These are phyloP conservation scores for Pyrus communis DNA, from an alignment of 306 rosid species.

Conservation along the genomic window DNA sequence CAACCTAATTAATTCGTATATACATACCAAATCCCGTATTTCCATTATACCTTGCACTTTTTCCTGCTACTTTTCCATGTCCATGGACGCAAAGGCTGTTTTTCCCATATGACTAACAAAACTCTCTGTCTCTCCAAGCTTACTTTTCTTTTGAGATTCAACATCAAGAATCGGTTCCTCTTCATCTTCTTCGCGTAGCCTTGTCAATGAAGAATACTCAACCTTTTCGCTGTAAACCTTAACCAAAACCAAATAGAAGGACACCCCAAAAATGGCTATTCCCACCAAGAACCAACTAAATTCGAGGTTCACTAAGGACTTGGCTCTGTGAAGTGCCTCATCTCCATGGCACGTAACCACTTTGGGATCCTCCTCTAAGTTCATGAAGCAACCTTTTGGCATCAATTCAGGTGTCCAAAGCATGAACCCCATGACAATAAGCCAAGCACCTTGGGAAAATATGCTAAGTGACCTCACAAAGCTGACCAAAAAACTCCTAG, in stretches of 20 bases:
- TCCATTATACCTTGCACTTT: not conserved
- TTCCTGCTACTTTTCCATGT: conserved; percentile 44
- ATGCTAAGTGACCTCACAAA: conserved; percentile 59
- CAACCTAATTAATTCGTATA: conserved; percentile 9
- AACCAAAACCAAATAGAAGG: conserved; percentile 35
- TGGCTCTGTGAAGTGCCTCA: conserved; percentile 49
- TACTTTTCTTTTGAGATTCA: conserved; percentile 41
- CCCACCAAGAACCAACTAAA: conserved; percentile 65
- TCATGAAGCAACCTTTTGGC: conserved; percentile 59
- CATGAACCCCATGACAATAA: conserved; percentile 53
- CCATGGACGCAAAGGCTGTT: conserved; percentile 14
- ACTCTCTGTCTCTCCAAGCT: conserved; percentile 19
- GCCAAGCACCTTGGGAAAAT: conserved; percentile 65
- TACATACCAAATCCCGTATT: conserved; percentile 3
- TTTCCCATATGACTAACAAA: conserved; percentile 41
- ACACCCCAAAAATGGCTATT: conserved; percentile 29
- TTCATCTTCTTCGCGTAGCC: conserved; percentile 24
- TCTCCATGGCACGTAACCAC: conserved; percentile 47
- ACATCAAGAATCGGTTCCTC: conserved; percentile 31
- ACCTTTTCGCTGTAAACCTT: conserved; percentile 26
- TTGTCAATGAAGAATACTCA: conserved; percentile 32
- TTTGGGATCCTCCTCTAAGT: conserved; percentile 46
- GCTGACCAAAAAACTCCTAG: conserved; percentile 43
- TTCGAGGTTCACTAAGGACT: conserved; percentile 45
- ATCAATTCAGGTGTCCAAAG: conserved; percentile 64